Conservation (phyloP, 2,329 filamentous ascomycete genomes). For the Chrysosporium keratinophilum region DNA sequence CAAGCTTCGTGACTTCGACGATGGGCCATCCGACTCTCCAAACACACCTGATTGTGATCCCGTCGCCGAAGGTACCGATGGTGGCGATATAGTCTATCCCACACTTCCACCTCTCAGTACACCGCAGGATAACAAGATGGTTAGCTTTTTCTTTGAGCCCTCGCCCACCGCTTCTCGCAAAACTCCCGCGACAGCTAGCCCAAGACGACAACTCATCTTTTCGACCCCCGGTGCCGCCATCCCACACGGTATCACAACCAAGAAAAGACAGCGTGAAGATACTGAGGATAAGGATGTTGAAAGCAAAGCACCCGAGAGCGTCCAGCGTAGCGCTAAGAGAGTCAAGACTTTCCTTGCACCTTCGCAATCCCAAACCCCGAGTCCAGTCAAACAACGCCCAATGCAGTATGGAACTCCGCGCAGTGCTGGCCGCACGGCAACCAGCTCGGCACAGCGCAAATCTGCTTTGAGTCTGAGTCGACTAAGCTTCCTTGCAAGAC, state of each 20-base stretch:
- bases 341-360: constrained; percentile 22
- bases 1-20: constrained; percentile 37
- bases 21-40: constrained; percentile 33
- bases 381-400: constrained; percentile 26
- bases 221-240: constrained; percentile 29
- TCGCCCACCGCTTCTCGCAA: constrained; percentile 34
- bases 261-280: constrained; percentile 31
- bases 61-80: constrained; percentile 15
- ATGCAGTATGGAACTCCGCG: constrained; percentile 21
- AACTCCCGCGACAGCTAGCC: constrained; percentile 27
- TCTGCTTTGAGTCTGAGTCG: constrained; percentile 37
- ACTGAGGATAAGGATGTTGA: constrained; percentile 26
- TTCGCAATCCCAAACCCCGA: constrained; percentile 22
- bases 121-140: constrained; percentile 19
- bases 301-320: constrained; percentile 25
- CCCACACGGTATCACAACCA: constrained; percentile 33
- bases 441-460: constrained; percentile 19
- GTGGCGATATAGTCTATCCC: constrained; percentile 27
- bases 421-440: constrained; percentile 25
- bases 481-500: constrained; percentile 39
- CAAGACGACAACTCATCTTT: constrained; percentile 17
- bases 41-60: constrained; percentile 22
- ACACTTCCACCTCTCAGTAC: constrained; percentile 32
- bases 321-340: constrained; percentile 29
- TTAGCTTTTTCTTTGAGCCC: constrained; percentile 13